Percentiles rank a stretch among this genome's conserved stretches.
Conservation (phyloP, 2,329 filamentous ascomycete species). For the Parasarocladium wereldwijsianum region DNA sequence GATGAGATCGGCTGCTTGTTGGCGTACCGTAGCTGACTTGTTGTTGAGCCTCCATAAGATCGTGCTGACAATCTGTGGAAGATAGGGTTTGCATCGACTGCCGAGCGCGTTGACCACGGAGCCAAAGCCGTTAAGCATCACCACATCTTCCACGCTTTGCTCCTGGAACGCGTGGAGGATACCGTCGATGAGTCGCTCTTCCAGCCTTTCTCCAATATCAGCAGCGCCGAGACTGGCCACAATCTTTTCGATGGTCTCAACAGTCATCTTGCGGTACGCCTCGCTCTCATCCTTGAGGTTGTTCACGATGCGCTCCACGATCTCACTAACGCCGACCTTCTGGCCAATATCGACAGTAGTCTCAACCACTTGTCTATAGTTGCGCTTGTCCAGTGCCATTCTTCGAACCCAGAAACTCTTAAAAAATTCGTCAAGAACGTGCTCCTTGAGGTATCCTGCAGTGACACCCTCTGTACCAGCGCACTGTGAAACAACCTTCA, state of each 20-base stretch:
- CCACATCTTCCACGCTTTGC: constrained; percentile 88
- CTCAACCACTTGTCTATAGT: constrained; percentile 95
- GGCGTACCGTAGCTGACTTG: constrained; percentile 90
- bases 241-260: constrained; percentile 94
- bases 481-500: constrained; percentile 95
- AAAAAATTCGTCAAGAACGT: constrained; percentile 92
- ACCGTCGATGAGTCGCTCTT: constrained; percentile 88
- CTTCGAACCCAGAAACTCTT: constrained; percentile 96
- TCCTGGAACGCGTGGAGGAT: constrained; percentile 96
- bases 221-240: constrained; percentile 86
- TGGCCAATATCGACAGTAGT: constrained; percentile 94
- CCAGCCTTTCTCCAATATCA: constrained; percentile 81
- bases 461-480: constrained; percentile 91
- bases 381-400: constrained; percentile 94
- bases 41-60: constrained; percentile 96
- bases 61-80: constrained; percentile 92
- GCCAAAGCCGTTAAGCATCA: constrained; percentile 94
- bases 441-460: constrained; percentile 84
- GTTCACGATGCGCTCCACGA: constrained; percentile 80
- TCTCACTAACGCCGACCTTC: constrained; percentile 95
- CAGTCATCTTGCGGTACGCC: constrained; percentile 96
- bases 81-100: constrained; percentile 85
- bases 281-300: constrained; percentile 98
- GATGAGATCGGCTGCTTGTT: constrained; percentile 92
- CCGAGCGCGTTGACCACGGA: constrained; percentile 94